Evolutionary conservation across 2,329 filamentous ascomycete species (phyloP).

Genomic region (Botrytis aclada): DNA sequence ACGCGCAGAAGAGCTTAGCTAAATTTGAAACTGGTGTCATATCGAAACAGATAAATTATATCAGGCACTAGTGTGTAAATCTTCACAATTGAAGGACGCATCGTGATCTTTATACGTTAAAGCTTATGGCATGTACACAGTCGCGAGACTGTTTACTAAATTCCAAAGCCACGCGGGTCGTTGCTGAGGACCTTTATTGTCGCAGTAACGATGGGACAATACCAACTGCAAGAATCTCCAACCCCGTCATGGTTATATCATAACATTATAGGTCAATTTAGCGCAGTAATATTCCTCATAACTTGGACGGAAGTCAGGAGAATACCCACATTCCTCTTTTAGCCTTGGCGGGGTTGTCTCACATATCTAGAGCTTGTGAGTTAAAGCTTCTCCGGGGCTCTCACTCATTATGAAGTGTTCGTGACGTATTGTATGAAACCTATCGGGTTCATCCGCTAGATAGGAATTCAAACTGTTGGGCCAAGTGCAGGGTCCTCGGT

Average conservation of each 20-base stretch:
- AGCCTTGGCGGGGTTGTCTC: background rate
- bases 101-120: background rate
- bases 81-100: too few relatives aligned
- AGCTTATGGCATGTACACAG: background rate
- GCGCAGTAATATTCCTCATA: background rate
- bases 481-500: background rate
- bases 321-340: conserved; percentile 3
- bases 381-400: background rate
- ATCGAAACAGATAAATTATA: background rate
- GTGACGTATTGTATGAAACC: background rate
- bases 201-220: background rate
- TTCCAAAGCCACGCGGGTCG: background rate
- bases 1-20: background rate
- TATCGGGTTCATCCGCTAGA: background rate
- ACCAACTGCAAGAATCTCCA: background rate
- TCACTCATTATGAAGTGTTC: background rate
- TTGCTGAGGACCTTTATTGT: background rate
- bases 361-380: background rate
- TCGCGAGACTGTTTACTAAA: background rate
- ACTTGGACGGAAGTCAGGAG: background rate
- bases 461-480: too few relatives aligned
- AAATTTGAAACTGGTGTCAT: conserved; percentile 2
- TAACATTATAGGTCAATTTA: background rate
- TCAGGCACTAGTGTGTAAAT: background rate
- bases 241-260: background rate